These are phyloP conservation scores for Xylaria castorea DNA, from an alignment of 495 filamentous ascomycete genomes.

Conservation along the genomic window DNA sequence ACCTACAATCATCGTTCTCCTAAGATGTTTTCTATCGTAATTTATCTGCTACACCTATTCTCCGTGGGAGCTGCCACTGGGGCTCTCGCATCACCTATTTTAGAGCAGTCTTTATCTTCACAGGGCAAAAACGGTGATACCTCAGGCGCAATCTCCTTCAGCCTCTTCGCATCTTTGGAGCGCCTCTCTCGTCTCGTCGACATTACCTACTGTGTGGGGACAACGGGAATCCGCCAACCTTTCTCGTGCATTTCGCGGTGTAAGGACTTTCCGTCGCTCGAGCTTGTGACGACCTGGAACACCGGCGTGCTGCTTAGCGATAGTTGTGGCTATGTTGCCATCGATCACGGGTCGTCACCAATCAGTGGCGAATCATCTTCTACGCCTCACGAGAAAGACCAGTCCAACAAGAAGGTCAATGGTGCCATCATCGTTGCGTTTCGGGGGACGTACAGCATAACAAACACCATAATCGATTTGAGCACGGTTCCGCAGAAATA, in stretches of 20 bases:
- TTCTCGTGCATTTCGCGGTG: conserved; percentile 88
- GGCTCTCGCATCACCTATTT: conserved; percentile 27
- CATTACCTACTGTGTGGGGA: conserved; percentile 92
- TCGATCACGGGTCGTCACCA: conserved; percentile 68
- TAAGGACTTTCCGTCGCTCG: conserved; percentile 76
- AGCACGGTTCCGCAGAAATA: conserved; percentile 89
- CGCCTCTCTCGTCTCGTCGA: conserved; percentile 89
- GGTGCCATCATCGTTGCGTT: conserved; percentile 84
- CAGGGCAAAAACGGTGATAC: conserved; percentile 25
- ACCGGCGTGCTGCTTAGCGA: conserved; percentile 87
- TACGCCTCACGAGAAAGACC: conserved; percentile 9
- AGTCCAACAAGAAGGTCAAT: not conserved
- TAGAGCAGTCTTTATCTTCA: conserved; percentile 30
- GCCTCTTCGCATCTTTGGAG: conserved; percentile 81
- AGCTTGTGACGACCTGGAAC: conserved; percentile 85
- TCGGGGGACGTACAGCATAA: conserved; percentile 89
- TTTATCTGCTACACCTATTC: conserved; percentile 15
- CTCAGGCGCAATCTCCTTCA: conserved; percentile 58
- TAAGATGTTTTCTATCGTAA: conserved; percentile 22
- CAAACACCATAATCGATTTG: conserved; percentile 88
- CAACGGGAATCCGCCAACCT: conserved; percentile 76
- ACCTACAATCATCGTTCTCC: not conserved
- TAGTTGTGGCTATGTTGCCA: conserved; percentile 90
- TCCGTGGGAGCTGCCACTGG: conserved; percentile 6
- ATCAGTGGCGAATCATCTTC: conserved; percentile 47